Evolutionary conservation across 2,329 filamentous ascomycete genomes (phyloP), one percentile per base, ranked within the genome.

Genomic region (Fusarium multiceps): DNA sequence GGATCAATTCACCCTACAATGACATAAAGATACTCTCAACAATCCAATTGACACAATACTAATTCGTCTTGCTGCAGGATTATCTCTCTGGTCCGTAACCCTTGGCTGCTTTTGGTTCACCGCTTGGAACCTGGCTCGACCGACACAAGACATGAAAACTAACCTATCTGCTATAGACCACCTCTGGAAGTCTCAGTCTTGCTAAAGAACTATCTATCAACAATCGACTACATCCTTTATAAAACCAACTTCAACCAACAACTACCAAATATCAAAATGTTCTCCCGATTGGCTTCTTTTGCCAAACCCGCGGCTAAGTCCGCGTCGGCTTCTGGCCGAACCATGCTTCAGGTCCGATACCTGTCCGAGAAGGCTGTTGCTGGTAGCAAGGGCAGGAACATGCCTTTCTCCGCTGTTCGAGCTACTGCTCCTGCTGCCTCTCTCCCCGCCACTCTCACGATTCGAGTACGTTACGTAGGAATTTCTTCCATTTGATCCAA

Each of bases 381-480:
- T 74, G 89, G 88, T 74, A 93, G 89, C 82, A 89, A 88, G 78
- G 89, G 90, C 76, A 88, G 92, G 76, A 85, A 87, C 74, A 90
- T 92, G 84, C 89, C 91, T 68, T 80, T 83, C 37, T 83, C 82
- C 62, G 82, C 85, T 68, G 82, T 85, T 69, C 85, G 85, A 72
- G 86, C 88, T 66, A 94, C 86, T 49, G 78, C 90, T 70, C 89
- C 90, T 64, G 89, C 89, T 68, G 88, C 89, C 41, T 77, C 77
- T 54, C 56, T 80, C 42, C 79, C 79, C 76, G 96, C 96, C 69
- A 98, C 96, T 63, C 93, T 99, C 78, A 98, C 95, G 70, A 97
- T 99, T 81, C 92, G 92, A 83, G 92, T 93, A 85, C 58, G 88
- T 82, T 32, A 45, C 18, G 6, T 16, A 12, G 7, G n/a, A 27